A percentile compares a stretch with the other conserved stretches of the same genome.
Evolutionary conservation across 139 green algal species (phyloP).

Genomic region (Tetraselmis striata): DNA sequence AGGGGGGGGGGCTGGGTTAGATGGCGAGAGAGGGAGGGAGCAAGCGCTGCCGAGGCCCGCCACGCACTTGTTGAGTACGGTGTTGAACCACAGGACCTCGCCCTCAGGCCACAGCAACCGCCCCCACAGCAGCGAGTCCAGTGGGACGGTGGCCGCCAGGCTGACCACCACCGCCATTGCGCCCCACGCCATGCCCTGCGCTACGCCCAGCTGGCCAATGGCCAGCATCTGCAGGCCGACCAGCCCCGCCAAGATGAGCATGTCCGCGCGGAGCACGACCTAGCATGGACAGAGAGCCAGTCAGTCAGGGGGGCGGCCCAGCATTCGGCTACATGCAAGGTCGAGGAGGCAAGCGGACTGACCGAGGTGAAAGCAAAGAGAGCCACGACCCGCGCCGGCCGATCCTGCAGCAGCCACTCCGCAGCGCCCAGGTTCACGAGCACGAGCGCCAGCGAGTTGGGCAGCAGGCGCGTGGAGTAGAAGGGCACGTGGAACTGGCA

Average conservation of each 20-base stretch:
- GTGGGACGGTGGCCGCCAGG: slow-evolving; percentile 33
- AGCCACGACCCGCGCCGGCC: slow-evolving; percentile 13
- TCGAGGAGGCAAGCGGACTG: background rate
- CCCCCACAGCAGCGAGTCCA: slow-evolving; percentile 70
- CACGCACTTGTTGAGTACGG: slow-evolving; percentile 51
- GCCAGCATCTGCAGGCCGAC: slow-evolving; percentile 57
- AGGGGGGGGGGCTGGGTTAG: background rate
- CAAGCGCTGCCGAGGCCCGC: background rate
- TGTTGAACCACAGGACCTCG: slow-evolving; percentile 83
- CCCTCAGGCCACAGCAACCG: slow-evolving; percentile 77
- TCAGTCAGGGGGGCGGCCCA: background rate
- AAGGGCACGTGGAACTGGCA: slow-evolving; percentile 83
- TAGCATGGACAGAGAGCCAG: background rate
- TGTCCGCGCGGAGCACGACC: slow-evolving; percentile 70
- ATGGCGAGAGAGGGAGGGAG: background rate
- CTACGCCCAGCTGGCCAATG: slow-evolving; percentile 19
- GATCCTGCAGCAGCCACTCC: slow-evolving; percentile 26
- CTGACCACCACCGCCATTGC: slow-evolving; percentile 11
- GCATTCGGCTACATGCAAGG: slow-evolving; percentile 3
- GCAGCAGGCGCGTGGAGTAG: slow-evolving; percentile 66
- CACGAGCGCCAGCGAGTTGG: slow-evolving; percentile 70
- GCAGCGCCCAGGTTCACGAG: slow-evolving; percentile 39
- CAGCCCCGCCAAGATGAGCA: slow-evolving; percentile 52
- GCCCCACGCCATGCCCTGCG: slow-evolving; percentile 5
- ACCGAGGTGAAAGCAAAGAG: slow-evolving; percentile 36